These are phyloP conservation scores for Exserohilum turcica DNA, from an alignment of 2,329 filamentous ascomycete species.

Conservation along the genomic window DNA sequence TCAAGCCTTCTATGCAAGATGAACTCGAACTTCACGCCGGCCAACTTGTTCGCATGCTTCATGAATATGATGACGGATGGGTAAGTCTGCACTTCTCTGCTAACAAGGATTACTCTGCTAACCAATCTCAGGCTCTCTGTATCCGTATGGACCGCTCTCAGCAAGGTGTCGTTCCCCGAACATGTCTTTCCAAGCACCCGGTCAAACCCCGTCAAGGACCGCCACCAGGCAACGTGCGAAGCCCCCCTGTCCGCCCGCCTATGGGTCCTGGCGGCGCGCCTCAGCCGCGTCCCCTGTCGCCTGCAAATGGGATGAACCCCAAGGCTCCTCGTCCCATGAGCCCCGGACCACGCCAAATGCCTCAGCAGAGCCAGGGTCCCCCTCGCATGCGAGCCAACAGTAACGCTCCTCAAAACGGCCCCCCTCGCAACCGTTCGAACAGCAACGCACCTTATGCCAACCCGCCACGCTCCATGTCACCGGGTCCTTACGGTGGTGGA, in stretches of 20 bases:
- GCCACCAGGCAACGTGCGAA: slow-evolving; percentile 36
- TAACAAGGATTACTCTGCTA: neutral
- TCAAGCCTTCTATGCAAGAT: slow-evolving; percentile 89
- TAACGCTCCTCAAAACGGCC: slow-evolving; percentile 42
- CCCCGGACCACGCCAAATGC: slow-evolving; percentile 43
- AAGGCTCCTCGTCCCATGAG: slow-evolving; percentile 50
- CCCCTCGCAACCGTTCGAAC: slow-evolving; percentile 41
- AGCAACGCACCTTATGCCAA: slow-evolving; percentile 47
- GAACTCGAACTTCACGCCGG: slow-evolving; percentile 83
- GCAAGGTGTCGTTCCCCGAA: slow-evolving; percentile 92
- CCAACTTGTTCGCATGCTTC: slow-evolving; percentile 83
- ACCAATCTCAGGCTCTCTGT: slow-evolving; percentile 73
- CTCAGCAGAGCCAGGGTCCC: slow-evolving; percentile 27
- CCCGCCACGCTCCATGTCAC: slow-evolving; percentile 47
- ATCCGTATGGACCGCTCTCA: slow-evolving; percentile 86
- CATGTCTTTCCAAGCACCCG: slow-evolving; percentile 88
- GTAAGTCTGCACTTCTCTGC: slow-evolving; percentile 61
- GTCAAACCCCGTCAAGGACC: slow-evolving; percentile 77
- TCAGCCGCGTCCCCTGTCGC: slow-evolving; percentile 51
- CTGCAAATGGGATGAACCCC: slow-evolving; percentile 53
- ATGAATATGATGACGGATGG: slow-evolving; percentile 99
- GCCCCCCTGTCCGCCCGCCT: slow-evolving; percentile 36
- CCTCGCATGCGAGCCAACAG: slow-evolving; percentile 40
- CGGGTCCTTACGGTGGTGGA: slow-evolving; percentile 47
- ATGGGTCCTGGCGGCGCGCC: slow-evolving; percentile 41